A percentile compares a stretch with the other conserved stretches of the same genome.
These are phyloP conservation scores for Turritis glabra DNA, from an alignment of 345 rosid species.

Conservation along the genomic window DNA sequence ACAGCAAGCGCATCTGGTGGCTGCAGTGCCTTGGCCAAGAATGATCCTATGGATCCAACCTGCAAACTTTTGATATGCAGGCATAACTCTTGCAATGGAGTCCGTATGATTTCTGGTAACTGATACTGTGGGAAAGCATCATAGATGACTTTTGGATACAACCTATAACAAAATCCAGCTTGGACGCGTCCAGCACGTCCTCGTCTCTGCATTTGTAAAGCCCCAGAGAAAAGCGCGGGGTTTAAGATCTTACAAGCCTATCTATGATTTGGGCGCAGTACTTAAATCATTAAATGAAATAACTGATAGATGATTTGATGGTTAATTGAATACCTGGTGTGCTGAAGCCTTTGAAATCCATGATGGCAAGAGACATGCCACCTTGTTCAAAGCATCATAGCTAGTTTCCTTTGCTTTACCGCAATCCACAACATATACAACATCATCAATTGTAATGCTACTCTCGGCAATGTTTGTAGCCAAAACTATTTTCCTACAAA, in stretches of 20 bases:
- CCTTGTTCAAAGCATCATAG: conserved; percentile 95
- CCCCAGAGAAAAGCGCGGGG: conserved; percentile 6
- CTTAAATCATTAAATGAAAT: no score
- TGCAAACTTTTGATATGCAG: conserved; percentile 90
- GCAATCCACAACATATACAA: conserved; percentile 93
- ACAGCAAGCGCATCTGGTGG: conserved; percentile 95
- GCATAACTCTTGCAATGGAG: conserved; percentile 92
- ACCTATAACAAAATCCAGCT: conserved; percentile 90
- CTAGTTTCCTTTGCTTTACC: conserved; percentile 98
- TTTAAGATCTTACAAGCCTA: conserved; percentile 3
- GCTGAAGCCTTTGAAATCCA: conserved; percentile 99
- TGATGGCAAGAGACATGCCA: conserved; percentile 91
- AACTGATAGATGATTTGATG: neutral
- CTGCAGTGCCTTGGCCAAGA: conserved; percentile 94
- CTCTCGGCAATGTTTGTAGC: conserved; percentile 99
- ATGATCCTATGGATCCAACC: conserved; percentile 83
- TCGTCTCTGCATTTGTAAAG: conserved; percentile 59
- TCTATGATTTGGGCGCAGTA: neutral
- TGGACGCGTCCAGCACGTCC: conserved; percentile 99
- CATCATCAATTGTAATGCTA: conserved; percentile 95
- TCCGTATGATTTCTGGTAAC: conserved; percentile 90
- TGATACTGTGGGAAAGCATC: conserved; percentile 85
- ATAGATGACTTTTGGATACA: conserved; percentile 81
- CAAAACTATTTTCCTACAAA: conserved; percentile 83
- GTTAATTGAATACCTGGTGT: conserved; percentile 63